Base-by-base conservation (phyloP, 106 monocot genomes). In the Dendrobium huoshanense region DNA sequence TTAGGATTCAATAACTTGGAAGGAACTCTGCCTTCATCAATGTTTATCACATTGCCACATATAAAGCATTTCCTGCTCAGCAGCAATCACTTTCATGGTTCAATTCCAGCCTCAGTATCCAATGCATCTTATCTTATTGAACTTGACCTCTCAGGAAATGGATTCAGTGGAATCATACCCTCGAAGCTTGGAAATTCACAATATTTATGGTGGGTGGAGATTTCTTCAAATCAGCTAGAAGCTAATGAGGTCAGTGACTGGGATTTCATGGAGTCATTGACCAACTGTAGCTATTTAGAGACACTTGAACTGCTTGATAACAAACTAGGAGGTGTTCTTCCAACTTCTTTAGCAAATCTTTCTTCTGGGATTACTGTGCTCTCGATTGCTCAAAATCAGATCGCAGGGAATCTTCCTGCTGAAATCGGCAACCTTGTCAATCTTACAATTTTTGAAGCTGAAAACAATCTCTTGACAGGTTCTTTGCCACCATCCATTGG, bases 21-120 rank as follows among this genome's bases (percentile, higher is more conserved):
- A 7, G 82, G 82, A n/a, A 9, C 31, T 19, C 67, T 82, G 0
- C 77, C 77, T 37, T 33, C 47, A 2, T 19, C 10, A 22, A 13
- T 82, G 18, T 77, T 77, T 29, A 15, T 10, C 10, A 54, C 67
- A 17, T 54, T 82, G 10, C 82, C 82, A 7, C 0, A 4, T 8
- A 41, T 82, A 7, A n/a, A 82, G 20, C 0, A 17, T 5, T 42
- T 19, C 5, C 5, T 37, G 15, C 20, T 68, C 11, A 7, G 2
- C 18, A 7, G 33, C n/a, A 82, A 86, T 75, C 40, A 68, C 19
- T 22, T 86, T 43, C 22, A 54, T 2, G 86, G 86, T 5, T 67
- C 67, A 15, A 45, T 86, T 18, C 86, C 83, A 4, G 4, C 19
- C 41, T 86, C 86, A 0, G 17, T 83, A n/a, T 65, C 83, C 13